These are phyloP conservation scores for Gossypium aridum DNA, from an alignment of 441 rosid genomes.

Conservation along the genomic window DNA sequence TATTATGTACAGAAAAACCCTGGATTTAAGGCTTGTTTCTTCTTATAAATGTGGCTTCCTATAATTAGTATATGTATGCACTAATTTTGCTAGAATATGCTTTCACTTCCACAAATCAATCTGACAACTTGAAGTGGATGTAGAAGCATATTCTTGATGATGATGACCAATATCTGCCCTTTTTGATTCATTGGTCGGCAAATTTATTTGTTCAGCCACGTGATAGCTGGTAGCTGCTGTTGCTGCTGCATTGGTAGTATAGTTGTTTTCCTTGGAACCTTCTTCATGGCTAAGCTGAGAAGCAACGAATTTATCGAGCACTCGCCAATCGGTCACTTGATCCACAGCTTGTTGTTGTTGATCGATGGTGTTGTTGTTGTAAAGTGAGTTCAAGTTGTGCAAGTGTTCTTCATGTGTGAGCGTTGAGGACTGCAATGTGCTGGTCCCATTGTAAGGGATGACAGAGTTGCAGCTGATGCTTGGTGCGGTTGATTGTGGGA, in stretches of 20 bases:
- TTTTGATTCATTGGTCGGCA: slow-evolving; percentile 31
- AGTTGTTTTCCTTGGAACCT: slow-evolving; percentile 34
- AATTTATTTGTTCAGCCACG: slow-evolving; percentile 31
- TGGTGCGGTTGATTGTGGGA: slow-evolving; percentile 38
- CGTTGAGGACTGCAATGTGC: slow-evolving; percentile 52
- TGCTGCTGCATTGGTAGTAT: slow-evolving; percentile 27
- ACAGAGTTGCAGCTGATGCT: slow-evolving; percentile 36
- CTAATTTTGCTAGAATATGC: slow-evolving; percentile 16
- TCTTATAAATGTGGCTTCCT: slow-evolving; percentile 30
- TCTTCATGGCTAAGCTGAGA: slow-evolving; percentile 91
- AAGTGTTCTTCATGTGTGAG: slow-evolving; percentile 27
- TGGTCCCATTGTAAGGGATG: slow-evolving; percentile 35
- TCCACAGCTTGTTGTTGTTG: slow-evolving; percentile 44
- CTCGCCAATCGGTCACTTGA: slow-evolving; percentile 89
- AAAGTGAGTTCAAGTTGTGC: slow-evolving; percentile 36
- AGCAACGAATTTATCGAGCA: slow-evolving; percentile 92
- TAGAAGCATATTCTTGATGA: slow-evolving; percentile 51
- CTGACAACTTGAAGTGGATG: slow-evolving; percentile 72
- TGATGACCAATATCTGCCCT: slow-evolving; percentile 43
- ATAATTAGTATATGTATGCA: slow-evolving; percentile 35
- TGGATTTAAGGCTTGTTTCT: slow-evolving; percentile 17
- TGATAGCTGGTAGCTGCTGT: slow-evolving; percentile 22
- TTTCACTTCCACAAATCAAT: slow-evolving; percentile 86
- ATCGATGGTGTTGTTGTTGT: slow-evolving; percentile 20
- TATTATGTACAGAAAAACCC: slow-evolving; percentile 53